Conservation (phyloP, 2,329 filamentous ascomycete species). For the Passalora sequoiae region DNA sequence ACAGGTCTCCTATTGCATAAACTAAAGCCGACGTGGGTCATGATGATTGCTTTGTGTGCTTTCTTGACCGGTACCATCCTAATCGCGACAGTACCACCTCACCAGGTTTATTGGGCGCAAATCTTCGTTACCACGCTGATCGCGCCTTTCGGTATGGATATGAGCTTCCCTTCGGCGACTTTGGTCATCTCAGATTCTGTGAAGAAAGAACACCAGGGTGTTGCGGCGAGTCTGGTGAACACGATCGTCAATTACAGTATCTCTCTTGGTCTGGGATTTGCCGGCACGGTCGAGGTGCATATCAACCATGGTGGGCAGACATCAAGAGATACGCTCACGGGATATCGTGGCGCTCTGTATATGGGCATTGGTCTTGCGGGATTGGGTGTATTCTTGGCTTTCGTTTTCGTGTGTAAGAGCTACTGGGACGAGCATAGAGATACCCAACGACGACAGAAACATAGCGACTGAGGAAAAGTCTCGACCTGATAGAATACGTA, state of each 20-base stretch:
- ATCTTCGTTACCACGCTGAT: conserved; percentile 56
- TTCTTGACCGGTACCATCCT: conserved; percentile 42
- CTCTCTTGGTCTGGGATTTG: conserved; percentile 60
- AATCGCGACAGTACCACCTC: conserved; percentile 44
- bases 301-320: conserved; percentile 39
- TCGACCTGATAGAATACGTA: background rate
- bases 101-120: conserved; percentile 61
- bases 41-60: conserved; percentile 37
- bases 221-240: conserved; percentile 54
- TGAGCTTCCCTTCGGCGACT: conserved; percentile 59
- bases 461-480: background rate
- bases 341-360: conserved; percentile 41
- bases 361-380: conserved; percentile 35
- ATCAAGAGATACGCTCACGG: conserved; percentile 31
- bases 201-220: conserved; percentile 45
- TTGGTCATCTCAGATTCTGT: conserved; percentile 55
- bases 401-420: conserved; percentile 27
- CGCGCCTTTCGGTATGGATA: conserved; percentile 54
- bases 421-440: conserved; percentile 15
- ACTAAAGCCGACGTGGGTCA: conserved; percentile 31
- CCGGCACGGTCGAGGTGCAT: conserved; percentile 56
- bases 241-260: conserved; percentile 63
- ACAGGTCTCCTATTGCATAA: conserved; percentile 28
- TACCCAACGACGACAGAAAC: background rate
- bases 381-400: conserved; percentile 26